These are phyloP conservation scores for Wickerhamomyces subpelliculosus DNA, from an alignment of 805 yeast genomes.

Conservation along the genomic window DNA sequence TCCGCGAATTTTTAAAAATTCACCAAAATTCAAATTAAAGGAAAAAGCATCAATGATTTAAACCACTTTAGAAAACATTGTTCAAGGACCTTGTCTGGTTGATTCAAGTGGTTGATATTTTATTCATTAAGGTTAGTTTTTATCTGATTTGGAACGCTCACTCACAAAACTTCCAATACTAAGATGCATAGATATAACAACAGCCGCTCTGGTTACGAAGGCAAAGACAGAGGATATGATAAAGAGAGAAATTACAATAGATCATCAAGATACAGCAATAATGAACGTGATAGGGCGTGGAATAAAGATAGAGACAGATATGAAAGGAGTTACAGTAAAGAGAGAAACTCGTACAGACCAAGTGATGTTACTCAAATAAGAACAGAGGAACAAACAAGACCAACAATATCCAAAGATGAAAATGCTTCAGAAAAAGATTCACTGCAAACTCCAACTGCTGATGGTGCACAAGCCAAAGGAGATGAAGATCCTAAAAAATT, in stretches of 20 bases:
- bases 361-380: background rate
- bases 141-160: background rate
- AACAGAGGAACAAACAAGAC: background rate
- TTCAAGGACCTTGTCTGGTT: no score
- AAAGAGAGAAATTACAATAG: no score
- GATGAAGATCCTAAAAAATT: slow-evolving; percentile 12
- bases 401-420: background rate
- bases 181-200: slow-evolving; percentile 1
- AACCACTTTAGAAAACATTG: no score
- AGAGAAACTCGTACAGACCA: background rate
- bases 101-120: no score
- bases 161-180: background rate
- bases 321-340: background rate
- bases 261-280: slow-evolving; percentile 3
- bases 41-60: no score
- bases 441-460: no score
- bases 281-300: slow-evolving; percentile 8
- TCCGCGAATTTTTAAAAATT: no score
- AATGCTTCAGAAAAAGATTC: background rate
- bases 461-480: slow-evolving; percentile 2
- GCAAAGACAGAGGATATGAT: background rate
- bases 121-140: slow-evolving; percentile 1
- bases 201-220: background rate
- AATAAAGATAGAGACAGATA: slow-evolving; percentile 6
- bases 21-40: no score